Evolutionary conservation across 139 green algal species (phyloP).

Genomic region (Chlorella sp.): DNA sequence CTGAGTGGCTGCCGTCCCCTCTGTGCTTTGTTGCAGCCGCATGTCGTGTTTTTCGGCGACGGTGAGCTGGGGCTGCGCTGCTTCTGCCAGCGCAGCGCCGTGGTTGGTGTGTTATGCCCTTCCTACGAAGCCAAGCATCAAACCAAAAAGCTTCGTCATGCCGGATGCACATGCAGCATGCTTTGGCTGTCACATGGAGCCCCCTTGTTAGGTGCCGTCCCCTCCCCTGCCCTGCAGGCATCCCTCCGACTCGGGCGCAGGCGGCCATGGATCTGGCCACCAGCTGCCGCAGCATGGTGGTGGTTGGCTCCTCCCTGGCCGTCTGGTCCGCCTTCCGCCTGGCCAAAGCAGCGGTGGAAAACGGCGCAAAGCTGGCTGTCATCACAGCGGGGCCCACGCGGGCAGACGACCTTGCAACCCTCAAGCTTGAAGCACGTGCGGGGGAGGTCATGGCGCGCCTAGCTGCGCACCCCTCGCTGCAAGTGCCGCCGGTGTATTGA

Average conservation of each 20-base stretch:
- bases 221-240: not conserved
- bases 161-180: too few relatives aligned
- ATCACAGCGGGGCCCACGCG: slow-evolving; percentile 82
- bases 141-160: too few relatives aligned
- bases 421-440: slow-evolving; percentile 80
- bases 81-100: too few relatives aligned
- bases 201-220: too few relatives aligned
- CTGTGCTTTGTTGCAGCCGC: slow-evolving; percentile 42
- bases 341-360: slow-evolving; percentile 71
- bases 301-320: slow-evolving; percentile 74
- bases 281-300: slow-evolving; percentile 61
- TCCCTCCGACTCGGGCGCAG: slow-evolving; percentile 58
- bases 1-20: too few relatives aligned
- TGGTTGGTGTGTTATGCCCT: too few relatives aligned
- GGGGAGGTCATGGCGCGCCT: slow-evolving; percentile 76
- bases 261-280: slow-evolving; percentile 41
- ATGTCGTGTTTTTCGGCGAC: slow-evolving; percentile 92
- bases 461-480: slow-evolving; percentile 20
- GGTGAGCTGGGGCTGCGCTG: slow-evolving; percentile 3
- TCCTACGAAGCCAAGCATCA: too few relatives aligned
- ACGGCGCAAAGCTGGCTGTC: slow-evolving; percentile 64
- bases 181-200: too few relatives aligned
- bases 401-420: slow-evolving; percentile 72
- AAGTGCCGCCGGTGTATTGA: slow-evolving; percentile 28
- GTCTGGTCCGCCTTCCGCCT: slow-evolving; percentile 86